Conservation (phyloP, 768 basidiomycete genomes). For the Tulasnella sp. region DNA sequence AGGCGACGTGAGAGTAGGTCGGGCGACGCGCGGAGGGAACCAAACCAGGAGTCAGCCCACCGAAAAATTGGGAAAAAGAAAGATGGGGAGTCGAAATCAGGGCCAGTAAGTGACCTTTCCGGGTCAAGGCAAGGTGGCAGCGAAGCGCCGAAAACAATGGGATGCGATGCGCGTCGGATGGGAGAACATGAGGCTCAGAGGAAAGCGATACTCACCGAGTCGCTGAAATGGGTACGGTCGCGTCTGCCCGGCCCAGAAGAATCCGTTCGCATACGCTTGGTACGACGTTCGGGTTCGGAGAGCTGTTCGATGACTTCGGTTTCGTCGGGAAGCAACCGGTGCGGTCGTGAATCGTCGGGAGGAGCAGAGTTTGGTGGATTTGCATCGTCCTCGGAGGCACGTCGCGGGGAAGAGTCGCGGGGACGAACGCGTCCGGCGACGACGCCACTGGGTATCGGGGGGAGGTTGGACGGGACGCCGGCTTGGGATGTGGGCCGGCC, state of each 20-base stretch:
- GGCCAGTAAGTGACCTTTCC: too few species aligned
- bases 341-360: background rate
- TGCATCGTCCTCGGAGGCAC: background rate
- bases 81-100: too few species aligned
- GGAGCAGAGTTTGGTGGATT: background rate
- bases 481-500: conserved; percentile 1
- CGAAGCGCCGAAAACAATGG: background rate
- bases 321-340: background rate
- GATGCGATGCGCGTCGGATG: conserved; percentile 3
- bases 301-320: background rate
- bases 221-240: conserved; percentile 13
- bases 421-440: background rate
- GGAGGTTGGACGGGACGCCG: conserved; percentile 3
- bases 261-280: conserved; percentile 8
- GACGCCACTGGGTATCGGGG: conserved; percentile 9
- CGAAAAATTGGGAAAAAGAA: too few species aligned
- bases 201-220: conserved; percentile 10
- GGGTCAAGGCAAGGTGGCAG: too few species aligned
- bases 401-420: background rate
- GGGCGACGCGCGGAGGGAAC: background rate
- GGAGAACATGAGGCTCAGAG: background rate
- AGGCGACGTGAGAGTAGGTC: background rate
- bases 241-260: conserved; percentile 3
- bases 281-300: conserved; percentile 1
- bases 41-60: too few species aligned